Conservation (phyloP, 1,139 yeast species). For the Diutina pseudorugosa region DNA sequence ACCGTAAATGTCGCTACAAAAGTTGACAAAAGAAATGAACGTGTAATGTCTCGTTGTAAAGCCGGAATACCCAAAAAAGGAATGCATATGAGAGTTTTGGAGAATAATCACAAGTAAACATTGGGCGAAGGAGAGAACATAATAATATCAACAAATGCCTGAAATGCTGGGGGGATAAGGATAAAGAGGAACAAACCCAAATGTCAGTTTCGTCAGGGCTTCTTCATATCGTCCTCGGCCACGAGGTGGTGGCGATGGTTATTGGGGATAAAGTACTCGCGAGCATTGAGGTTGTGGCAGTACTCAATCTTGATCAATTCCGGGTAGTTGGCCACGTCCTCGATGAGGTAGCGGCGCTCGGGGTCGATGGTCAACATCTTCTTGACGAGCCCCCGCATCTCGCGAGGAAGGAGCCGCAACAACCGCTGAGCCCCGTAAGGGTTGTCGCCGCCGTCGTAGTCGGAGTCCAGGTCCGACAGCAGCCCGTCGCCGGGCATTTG, state of each 20-base stretch:
- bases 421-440: conserved; percentile 12
- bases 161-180: not conserved
- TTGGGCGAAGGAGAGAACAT: too few relatives aligned
- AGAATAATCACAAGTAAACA: too few relatives aligned
- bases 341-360: conserved; percentile 17
- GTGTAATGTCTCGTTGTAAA: too few relatives aligned
- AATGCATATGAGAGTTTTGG: too few relatives aligned
- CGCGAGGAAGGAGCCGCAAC: conserved; percentile 24
- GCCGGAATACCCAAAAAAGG: too few relatives aligned
- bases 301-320: conserved; percentile 18
- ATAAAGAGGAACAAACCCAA: too few relatives aligned
- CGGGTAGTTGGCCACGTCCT: conserved; percentile 18
- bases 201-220: too few relatives aligned
- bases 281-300: conserved; percentile 13
- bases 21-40: too few relatives aligned
- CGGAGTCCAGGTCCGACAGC: not conserved
- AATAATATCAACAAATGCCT: not conserved
- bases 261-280: conserved; percentile 11
- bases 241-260: conserved; percentile 45
- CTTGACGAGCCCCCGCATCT: conserved; percentile 21
- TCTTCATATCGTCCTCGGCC: conserved; percentile 41
- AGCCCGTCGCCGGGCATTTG: not conserved
- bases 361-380: conserved; percentile 23
- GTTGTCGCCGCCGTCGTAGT: not conserved
- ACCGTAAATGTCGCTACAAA: too few relatives aligned